phyloP scores from a whole-genome alignment of 495 filamentous ascomycete genomes.

The Daldinia caldariorum region DNA sequence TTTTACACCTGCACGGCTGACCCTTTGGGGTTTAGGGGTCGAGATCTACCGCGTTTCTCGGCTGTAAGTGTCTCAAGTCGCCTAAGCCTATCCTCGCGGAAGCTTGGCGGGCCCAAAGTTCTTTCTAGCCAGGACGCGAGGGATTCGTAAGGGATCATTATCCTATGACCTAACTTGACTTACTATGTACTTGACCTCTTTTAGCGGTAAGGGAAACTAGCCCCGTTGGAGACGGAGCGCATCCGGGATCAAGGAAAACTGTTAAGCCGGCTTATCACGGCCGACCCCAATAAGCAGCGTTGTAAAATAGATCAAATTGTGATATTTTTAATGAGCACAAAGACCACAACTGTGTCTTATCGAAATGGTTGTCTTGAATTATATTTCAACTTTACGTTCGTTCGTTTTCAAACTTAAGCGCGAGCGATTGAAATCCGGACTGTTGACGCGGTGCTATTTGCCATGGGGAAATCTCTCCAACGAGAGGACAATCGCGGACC shows the following conservation, averaged over 20 bases:
- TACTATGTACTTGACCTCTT: constrained; percentile 5
- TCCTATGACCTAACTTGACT: constrained; percentile 9
- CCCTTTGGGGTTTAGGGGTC: constrained; percentile 17
- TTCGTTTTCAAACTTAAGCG: not conserved
- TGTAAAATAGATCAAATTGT: not conserved
- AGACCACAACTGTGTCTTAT: not conserved
- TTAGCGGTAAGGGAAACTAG: constrained; percentile 18
- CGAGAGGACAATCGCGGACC: constrained; percentile 8
- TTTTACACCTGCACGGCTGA: constrained; percentile 4
- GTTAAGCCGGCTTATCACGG: constrained; percentile 1
- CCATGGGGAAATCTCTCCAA: not conserved
- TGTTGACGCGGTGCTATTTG: not conserved
- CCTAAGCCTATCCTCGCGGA: constrained; percentile 22
- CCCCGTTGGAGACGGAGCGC: constrained; percentile 5
- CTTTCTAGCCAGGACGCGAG: constrained; percentile 26
- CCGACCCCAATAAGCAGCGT: not conserved
- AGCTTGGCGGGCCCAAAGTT: constrained; percentile 31
- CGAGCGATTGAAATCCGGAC: not conserved
- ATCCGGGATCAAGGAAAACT: constrained; percentile 7
- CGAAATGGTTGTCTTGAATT: not conserved
- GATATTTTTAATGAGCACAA: not conserved
- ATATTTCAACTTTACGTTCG: not conserved
- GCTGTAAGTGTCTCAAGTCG: constrained; percentile 32
- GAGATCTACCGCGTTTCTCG: constrained; percentile 17
- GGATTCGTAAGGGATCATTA: constrained; percentile 31